Conservation (phyloP, 768 basidiomycete genomes). For the Tricholoma terreum region DNA sequence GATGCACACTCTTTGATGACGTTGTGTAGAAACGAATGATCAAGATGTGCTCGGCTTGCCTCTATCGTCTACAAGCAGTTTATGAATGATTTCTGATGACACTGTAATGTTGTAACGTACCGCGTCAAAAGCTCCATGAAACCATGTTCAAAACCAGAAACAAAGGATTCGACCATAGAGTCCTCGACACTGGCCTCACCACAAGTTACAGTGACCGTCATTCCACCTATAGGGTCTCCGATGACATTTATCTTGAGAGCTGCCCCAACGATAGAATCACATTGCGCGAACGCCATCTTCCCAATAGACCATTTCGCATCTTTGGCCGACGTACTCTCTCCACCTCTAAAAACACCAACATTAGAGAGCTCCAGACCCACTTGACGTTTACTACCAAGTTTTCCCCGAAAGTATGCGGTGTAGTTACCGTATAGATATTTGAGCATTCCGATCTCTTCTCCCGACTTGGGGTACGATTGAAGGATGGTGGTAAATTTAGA, state of each 20-base stretch:
- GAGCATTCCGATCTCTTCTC: conserved; percentile 30
- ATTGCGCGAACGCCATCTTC: conserved; percentile 27
- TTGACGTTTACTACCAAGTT: conserved; percentile 31
- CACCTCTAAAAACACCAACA: conserved; percentile 32
- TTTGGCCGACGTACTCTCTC: neutral
- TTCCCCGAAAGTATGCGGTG: conserved; percentile 23
- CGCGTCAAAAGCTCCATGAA: conserved; percentile 6
- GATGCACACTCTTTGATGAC: neutral
- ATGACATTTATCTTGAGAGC: conserved; percentile 29
- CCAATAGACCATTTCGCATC: conserved; percentile 17
- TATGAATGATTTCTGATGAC: neutral
- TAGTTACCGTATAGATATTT: conserved; percentile 31
- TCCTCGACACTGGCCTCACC: conserved; percentile 21
- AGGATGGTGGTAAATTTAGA: conserved; percentile 24
- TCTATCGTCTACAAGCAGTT: neutral
- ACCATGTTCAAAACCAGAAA: conserved; percentile 14
- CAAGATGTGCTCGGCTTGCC: neutral
- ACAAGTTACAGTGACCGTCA: conserved; percentile 26
- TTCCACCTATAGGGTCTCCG: conserved; percentile 21
- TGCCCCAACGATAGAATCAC: conserved; percentile 23
- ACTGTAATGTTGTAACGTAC: neutral
- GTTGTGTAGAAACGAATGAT: neutral
- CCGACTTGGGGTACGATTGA: conserved; percentile 16
- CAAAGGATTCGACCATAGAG: conserved; percentile 22
- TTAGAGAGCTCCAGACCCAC: conserved; percentile 38